Base-by-base conservation (phyloP, 2,329 filamentous ascomycete species). In the Albifimbria verrucaria region DNA sequence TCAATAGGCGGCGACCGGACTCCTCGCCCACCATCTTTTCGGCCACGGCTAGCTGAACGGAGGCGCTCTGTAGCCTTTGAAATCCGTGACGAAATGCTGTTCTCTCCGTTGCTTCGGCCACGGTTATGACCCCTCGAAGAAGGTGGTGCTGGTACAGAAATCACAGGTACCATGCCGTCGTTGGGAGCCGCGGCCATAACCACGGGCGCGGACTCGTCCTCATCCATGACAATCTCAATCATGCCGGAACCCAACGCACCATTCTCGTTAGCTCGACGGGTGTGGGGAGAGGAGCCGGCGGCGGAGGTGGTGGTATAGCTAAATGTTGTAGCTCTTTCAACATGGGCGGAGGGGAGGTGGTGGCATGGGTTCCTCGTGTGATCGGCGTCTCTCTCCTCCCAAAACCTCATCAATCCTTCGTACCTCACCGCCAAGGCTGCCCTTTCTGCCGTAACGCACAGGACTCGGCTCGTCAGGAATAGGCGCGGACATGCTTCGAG, bases 221-320 rank as follows among this genome's bases (percentile, higher is more conserved):
- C 81, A 57, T 87, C 83, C 78, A 85, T 84, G 48, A 87, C 82
- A 55, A 87, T 84, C 65, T 87, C 83, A 57, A 87, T 86, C 62
- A 83, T 79, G 4, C 79, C 82, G 0, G 80, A 78, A 7, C 74
- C 76, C 17, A 75, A 59, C 2, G 74, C 74, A 55, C 78, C 75
- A 56, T 77, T 74, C 45, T 77, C 64, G 7, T 71, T 69, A 2
- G 72, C 66, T 61, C 28, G 72, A 68, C 43, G 71, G 63, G 45
- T 71, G 49, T 76, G 70, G 1, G 79, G 4, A 85, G 67, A 1
- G 83, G 83, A 1, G 81, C 78, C 0, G 83, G 83, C 1, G 84
- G 84, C 0, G 84, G 84, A 0, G 84, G 83, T 1, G 83, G 83
- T 1, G 83, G 83, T 22, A 70, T 74, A 21, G 82, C 81, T 23